Evolutionary conservation across 2,329 filamentous ascomycete genomes (phyloP), one percentile per base, ranked within the genome.

Genomic region (Seiridium unicorne): DNA sequence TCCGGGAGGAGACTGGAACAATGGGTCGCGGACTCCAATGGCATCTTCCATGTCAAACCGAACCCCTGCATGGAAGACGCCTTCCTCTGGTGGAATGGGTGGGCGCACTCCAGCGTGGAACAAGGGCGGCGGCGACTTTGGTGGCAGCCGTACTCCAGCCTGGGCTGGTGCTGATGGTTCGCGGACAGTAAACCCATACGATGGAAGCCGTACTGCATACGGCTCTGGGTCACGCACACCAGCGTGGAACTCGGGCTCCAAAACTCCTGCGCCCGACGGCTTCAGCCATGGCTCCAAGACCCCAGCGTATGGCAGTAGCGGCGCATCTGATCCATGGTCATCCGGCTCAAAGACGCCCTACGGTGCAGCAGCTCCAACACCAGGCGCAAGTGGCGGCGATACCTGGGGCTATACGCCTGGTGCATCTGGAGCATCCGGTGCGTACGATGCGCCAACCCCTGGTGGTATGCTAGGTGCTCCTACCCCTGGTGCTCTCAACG

Each of bases 321-420:
- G 77, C 44, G 76, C 51, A 2, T 54, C 78, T 57, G 88, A 89
- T 61, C 79, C 83, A 38, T 91, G 89, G 79, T 85, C 80, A 11
- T 80, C 84, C 3, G 87, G 90, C 5, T 90, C 89, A 36, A 91
- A 93, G 73, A 96, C 92, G 1, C 93, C 93, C 3, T 93, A 90
- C 70, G 85, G 84, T 34, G 79, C 77, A 7, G 84, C 84, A 3
- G 84, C 84, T 3, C 83, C 84, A 2, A 87, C 84, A 1, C 84
- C 84, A 0, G 83, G 81, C 8, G 84, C 81, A 57, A 84, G 82
- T 69, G 84, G 81, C 57, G 79, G 79, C 55, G 85, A 89, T 61
- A 77, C 81, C 5, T 88, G 86, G 85, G 83, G 83, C 44, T 86
- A 85, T 70, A 84, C 83, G 2, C 79, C 83, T 2, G 81, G 81